Percentiles rank a stretch among this genome's conserved stretches.
These are phyloP conservation scores for Tripterygium wilfordii DNA, from an alignment of 177 flowering plant species.

Conservation along the genomic window DNA sequence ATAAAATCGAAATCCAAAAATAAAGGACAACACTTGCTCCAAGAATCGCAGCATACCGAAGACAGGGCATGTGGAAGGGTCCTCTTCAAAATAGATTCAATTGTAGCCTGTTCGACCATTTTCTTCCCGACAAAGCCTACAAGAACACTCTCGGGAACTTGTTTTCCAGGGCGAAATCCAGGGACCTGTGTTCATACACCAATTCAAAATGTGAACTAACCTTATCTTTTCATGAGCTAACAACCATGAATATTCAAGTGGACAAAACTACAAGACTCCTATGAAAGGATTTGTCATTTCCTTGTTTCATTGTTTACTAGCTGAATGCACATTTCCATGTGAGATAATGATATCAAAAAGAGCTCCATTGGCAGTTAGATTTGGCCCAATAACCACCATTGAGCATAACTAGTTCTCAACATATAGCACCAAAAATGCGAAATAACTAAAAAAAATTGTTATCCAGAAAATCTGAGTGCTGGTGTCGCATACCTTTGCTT, in stretches of 20 bases:
- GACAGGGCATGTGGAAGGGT: constrained; percentile 93
- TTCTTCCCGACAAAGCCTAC: constrained; percentile 57
- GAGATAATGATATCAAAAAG: no score
- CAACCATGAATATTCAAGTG: background rate
- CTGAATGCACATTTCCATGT: no score
- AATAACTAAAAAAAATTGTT: background rate
- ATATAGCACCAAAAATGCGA: no score
- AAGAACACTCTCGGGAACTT: constrained; percentile 76
- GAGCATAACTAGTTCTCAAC: no score
- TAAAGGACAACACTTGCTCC: no score
- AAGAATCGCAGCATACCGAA: constrained; percentile 51
- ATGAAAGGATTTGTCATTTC: no score
- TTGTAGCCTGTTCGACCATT: constrained; percentile 51
- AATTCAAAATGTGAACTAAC: background rate
- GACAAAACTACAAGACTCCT: no score
- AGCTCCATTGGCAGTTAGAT: no score
- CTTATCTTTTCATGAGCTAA: background rate
- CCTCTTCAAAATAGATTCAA: constrained; percentile 78
- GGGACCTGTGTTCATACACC: constrained; percentile 58
- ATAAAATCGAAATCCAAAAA: no score
- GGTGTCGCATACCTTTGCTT: constrained; percentile 81
- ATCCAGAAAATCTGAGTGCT: constrained; percentile 2
- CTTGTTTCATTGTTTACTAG: no score
- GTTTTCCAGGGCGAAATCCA: constrained; percentile 92
- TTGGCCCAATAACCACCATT: no score